Evolutionary conservation across 148 eudicot species (phyloP).

Genomic region (Vaccinium darrowii): DNA sequence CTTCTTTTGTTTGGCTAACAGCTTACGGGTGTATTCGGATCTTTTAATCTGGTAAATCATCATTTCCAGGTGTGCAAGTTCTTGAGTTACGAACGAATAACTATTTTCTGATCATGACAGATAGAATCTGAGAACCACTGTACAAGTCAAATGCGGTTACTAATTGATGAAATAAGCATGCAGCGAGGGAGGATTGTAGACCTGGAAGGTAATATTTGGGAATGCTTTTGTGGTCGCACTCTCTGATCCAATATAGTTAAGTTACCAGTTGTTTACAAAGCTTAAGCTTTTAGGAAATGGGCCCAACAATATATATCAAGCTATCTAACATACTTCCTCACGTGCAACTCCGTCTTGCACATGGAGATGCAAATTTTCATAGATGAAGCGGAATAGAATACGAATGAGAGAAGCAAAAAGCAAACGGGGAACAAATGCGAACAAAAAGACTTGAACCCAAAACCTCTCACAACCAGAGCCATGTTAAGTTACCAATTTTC

Average conservation of each 20-base stretch:
- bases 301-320: no score
- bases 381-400: no score
- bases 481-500: no score
- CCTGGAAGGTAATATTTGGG: constrained; percentile 57
- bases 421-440: no score
- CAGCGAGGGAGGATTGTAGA: constrained; percentile 69
- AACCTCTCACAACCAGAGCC: no score
- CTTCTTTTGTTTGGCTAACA: not conserved
- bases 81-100: not conserved
- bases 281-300: no score
- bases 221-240: constrained; percentile 13
- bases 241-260: not conserved
- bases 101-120: constrained; percentile 27
- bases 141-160: constrained; percentile 48
- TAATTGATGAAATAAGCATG: constrained; percentile 88
- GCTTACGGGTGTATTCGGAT: constrained; percentile 7
- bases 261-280: no score
- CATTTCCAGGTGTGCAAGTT: constrained; percentile 8
- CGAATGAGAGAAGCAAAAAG: no score
- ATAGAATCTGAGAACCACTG: constrained; percentile 64
- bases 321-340: no score
- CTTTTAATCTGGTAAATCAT: constrained; percentile 1
- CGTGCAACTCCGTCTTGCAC: no score
- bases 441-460: no score
- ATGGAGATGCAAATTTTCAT: no score